A percentile compares a stretch with the other conserved stretches of the same genome.
Conservation (phyloP, 352 stramenopile genomes). For the Globisporangium irregulare region DNA sequence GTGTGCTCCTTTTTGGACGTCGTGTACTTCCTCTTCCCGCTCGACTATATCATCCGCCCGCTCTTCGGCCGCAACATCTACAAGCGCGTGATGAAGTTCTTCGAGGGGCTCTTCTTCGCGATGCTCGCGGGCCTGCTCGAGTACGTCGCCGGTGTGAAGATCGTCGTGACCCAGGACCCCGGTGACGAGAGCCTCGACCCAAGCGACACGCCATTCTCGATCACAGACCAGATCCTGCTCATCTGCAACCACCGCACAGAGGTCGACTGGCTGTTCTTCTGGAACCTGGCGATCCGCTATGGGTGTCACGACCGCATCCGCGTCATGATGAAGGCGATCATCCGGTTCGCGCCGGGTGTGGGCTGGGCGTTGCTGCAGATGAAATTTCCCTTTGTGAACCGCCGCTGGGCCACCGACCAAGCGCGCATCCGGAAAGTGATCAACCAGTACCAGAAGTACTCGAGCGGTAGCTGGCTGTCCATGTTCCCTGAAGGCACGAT, state of each 20-base stretch:
- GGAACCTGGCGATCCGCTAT: constrained; percentile 65
- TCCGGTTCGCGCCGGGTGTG: constrained; percentile 54
- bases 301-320: constrained; percentile 66
- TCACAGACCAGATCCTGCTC: constrained; percentile 49
- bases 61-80: constrained; percentile 24
- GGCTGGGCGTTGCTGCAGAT: constrained; percentile 71
- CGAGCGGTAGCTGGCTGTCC: constrained; percentile 50
- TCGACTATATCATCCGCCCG: constrained; percentile 42
- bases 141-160: constrained; percentile 45
- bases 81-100: constrained; percentile 29
- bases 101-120: constrained; percentile 55
- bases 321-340: constrained; percentile 76
- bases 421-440: constrained; percentile 44
- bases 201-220: constrained; percentile 29
- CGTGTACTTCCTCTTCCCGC: constrained; percentile 57
- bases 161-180: constrained; percentile 57
- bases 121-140: constrained; percentile 65
- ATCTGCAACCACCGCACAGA: constrained; percentile 80
- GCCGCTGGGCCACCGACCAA: constrained; percentile 68
- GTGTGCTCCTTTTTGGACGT: constrained; percentile 52
- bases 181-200: constrained; percentile 25
- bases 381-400: constrained; percentile 71
- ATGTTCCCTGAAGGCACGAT: constrained; percentile 83
- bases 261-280: constrained; percentile 84
- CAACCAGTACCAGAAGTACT: constrained; percentile 45